Percentiles rank a stretch among this genome's conserved stretches.
Evolutionary conservation across 257 asterid genomes (phyloP).

Genomic region (Ligustrum vulgare): DNA sequence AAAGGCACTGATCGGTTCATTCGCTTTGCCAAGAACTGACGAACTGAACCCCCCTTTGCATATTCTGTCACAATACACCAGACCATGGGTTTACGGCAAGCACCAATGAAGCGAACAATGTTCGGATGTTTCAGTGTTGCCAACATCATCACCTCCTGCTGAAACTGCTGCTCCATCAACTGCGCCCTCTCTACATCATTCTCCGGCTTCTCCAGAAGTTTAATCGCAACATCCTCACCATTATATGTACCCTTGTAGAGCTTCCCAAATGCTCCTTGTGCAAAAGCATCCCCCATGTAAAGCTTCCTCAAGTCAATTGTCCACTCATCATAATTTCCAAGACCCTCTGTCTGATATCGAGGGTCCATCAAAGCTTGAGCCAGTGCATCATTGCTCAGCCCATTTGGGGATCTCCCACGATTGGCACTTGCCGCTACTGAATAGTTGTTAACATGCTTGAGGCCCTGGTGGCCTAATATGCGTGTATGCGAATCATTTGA

Average conservation of each 20-base stretch:
- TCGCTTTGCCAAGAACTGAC: conserved; percentile 32
- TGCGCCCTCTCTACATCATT: conserved; percentile 55
- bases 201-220: conserved; percentile 67
- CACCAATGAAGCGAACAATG: conserved; percentile 64
- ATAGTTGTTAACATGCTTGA: conserved; percentile 60
- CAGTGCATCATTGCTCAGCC: conserved; percentile 62
- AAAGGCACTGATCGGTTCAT: conserved; percentile 32
- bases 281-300: conserved; percentile 63
- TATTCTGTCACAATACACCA: conserved; percentile 39
- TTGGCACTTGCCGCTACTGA: conserved; percentile 65
- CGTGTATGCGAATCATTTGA: conserved; percentile 70
- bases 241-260: conserved; percentile 57
- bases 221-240: conserved; percentile 64
- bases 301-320: conserved; percentile 63
- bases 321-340: conserved; percentile 59
- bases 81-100: conserved; percentile 66
- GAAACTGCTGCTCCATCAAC: conserved; percentile 67
- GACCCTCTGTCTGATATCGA: conserved; percentile 56
- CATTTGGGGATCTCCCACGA: conserved; percentile 54
- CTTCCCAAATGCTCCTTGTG: conserved; percentile 72
- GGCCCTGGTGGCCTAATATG: conserved; percentile 68
- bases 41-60: conserved; percentile 40
- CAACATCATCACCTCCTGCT: conserved; percentile 74
- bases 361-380: conserved; percentile 63
- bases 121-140: conserved; percentile 58